Conservation (phyloP, 768 basidiomycete genomes). For the Boletus coccyginus region DNA sequence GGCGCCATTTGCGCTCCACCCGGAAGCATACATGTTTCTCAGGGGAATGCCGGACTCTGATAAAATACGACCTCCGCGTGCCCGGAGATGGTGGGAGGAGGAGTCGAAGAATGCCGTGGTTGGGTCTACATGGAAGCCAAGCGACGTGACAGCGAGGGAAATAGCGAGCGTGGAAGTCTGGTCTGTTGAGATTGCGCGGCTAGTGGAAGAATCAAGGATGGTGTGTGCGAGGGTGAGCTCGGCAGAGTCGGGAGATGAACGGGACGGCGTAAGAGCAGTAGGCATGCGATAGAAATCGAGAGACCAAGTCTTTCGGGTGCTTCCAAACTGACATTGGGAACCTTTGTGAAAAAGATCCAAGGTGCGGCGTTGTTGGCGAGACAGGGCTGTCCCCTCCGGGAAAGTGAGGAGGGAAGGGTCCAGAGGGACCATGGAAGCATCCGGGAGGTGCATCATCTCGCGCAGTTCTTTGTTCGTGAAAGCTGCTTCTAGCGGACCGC, state of each 20-base stretch:
- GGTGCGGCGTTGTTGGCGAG: slow-evolving; percentile 64
- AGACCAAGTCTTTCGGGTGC: slow-evolving; percentile 68
- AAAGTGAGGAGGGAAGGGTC: slow-evolving; percentile 41
- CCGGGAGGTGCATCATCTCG: slow-evolving; percentile 68
- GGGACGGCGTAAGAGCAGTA: slow-evolving; percentile 37
- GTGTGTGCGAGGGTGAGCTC: slow-evolving; percentile 63
- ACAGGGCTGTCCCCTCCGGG: slow-evolving; percentile 35
- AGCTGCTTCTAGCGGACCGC: slow-evolving; percentile 85
- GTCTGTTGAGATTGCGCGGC: slow-evolving; percentile 54
- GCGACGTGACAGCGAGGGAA: slow-evolving; percentile 80
- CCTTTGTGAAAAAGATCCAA: slow-evolving; percentile 67
- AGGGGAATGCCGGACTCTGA: slow-evolving; percentile 37
- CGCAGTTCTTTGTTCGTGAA: slow-evolving; percentile 93
- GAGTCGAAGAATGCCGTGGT: slow-evolving; percentile 58
- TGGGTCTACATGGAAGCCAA: slow-evolving; percentile 81
- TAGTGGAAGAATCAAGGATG: slow-evolving; percentile 45
- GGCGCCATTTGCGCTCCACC: slow-evolving; percentile 92
- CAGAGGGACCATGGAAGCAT: slow-evolving; percentile 67
- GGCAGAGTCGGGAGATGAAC: slow-evolving; percentile 23
- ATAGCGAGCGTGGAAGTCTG: slow-evolving; percentile 52
- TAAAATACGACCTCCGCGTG: slow-evolving; percentile 48
- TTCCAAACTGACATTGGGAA: slow-evolving; percentile 48
- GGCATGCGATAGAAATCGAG: slow-evolving; percentile 83
- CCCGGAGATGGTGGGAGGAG: slow-evolving; percentile 53
- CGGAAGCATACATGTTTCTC: slow-evolving; percentile 80